These are phyloP conservation scores for Lolium multiflorum DNA, from an alignment of 176 grass and related monocot species.

Conservation along the genomic window DNA sequence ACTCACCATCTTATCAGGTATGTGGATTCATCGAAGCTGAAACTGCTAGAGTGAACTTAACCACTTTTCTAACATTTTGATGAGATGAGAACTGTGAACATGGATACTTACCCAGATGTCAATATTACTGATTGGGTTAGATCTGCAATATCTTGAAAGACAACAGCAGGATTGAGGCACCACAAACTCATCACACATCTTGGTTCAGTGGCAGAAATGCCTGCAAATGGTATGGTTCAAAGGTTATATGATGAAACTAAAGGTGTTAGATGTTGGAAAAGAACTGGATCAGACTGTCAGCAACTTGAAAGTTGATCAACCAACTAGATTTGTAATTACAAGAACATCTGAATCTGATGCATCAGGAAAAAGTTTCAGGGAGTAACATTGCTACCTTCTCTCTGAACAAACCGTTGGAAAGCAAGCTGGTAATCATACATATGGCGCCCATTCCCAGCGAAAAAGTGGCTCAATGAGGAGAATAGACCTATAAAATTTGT, in stretches of 20 bases:
- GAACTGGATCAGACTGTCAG: constrained; percentile 19
- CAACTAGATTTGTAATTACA: constrained; percentile 31
- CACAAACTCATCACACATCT: constrained; percentile 86
- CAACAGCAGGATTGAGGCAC: constrained; percentile 93
- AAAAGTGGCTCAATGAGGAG: constrained; percentile 90
- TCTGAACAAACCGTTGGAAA: constrained; percentile 74
- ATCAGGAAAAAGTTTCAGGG: constrained; percentile 1
- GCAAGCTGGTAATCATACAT: constrained; percentile 90
- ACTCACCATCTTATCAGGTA: neutral
- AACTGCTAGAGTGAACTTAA: constrained; percentile 35
- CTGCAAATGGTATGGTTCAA: constrained; percentile 48
- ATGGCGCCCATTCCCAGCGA: constrained; percentile 59
- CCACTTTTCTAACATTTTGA: neutral
- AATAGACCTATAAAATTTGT: constrained; percentile 65
- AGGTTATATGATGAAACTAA: constrained; percentile 11
- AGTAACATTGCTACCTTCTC: constrained; percentile 63
- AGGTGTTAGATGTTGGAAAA: constrained; percentile 29
- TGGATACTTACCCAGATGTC: constrained; percentile 77
- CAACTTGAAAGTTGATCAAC: constrained; percentile 20
- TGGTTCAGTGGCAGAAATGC: constrained; percentile 36
- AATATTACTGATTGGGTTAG: constrained; percentile 86
- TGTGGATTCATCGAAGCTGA: neutral
- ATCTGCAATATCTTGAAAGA: constrained; percentile 85
- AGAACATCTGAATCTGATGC: constrained; percentile 10
- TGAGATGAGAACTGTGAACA: neutral